These are phyloP conservation scores for Abortiporus biennis DNA, from an alignment of 1,284 basidiomycete species.

Conservation along the genomic window DNA sequence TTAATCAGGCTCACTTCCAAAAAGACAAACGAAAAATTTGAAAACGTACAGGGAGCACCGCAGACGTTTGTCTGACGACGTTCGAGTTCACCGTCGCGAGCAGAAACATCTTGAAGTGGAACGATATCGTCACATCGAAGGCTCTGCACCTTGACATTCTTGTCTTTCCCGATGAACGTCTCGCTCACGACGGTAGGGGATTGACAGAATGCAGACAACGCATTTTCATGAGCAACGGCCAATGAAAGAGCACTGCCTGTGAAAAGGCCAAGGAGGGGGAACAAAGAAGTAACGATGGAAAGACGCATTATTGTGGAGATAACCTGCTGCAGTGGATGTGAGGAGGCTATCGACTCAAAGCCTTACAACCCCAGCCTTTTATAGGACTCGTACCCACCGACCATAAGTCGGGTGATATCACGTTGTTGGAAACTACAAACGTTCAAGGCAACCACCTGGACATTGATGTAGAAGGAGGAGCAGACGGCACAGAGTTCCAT, in stretches of 20 bases:
- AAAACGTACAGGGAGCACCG: constrained; percentile 32
- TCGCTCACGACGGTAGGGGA: constrained; percentile 2
- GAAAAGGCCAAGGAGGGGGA: neutral
- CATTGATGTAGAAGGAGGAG: too few relatives aligned
- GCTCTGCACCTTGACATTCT: constrained; percentile 1
- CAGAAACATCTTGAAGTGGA: neutral
- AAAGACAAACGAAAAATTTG: neutral
- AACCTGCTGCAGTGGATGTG: neutral
- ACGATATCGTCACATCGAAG: constrained; percentile 2
- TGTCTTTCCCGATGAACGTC: constrained; percentile 3
- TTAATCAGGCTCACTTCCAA: neutral
- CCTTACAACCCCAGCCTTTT: too few relatives aligned
- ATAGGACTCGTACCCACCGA: too few relatives aligned
- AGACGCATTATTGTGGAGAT: neutral
- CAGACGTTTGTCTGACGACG: constrained; percentile 29
- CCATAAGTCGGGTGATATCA: too few relatives aligned
- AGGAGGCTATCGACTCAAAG: too few relatives aligned
- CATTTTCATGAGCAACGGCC: neutral
- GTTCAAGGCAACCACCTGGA: too few relatives aligned
- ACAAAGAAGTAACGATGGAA: too few relatives aligned
- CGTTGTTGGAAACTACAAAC: too few relatives aligned
- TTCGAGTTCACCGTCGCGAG: neutral
- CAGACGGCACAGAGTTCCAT: too few relatives aligned
- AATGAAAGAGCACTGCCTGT: neutral
- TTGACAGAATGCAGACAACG: neutral